phyloP scores from a whole-genome alignment of 139 green algal genomes.

The Chlorella sp. region DNA sequence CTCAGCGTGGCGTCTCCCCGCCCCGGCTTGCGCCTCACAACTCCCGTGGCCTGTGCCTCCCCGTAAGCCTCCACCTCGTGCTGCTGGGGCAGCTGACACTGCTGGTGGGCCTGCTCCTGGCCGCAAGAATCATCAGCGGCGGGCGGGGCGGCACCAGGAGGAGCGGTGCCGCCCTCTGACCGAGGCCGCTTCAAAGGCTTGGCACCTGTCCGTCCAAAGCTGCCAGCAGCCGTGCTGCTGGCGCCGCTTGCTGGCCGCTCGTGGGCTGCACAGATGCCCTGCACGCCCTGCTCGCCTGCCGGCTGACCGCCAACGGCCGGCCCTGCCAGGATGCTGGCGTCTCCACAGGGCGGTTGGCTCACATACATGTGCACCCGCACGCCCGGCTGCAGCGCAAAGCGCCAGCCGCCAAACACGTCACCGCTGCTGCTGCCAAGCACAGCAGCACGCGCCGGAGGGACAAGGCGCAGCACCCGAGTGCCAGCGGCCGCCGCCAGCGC shows the following conservation, averaged over 20 bases:
- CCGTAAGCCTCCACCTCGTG: slow-evolving; percentile 69
- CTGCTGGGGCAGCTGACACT: slow-evolving; percentile 58
- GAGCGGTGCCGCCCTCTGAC: not conserved
- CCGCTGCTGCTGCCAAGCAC: not conserved
- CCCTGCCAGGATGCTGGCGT: slow-evolving; percentile 75
- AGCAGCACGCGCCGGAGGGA: not conserved
- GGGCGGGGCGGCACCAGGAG: not conserved
- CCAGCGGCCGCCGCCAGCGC: not conserved
- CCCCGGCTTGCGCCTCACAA: slow-evolving; percentile 89
- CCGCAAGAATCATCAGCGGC: not conserved
- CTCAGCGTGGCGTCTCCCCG: slow-evolving; percentile 86
- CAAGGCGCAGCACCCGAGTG: slow-evolving; percentile 3
- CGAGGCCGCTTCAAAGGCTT: slow-evolving; percentile 49
- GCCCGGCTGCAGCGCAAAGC: slow-evolving; percentile 56
- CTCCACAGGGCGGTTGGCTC: slow-evolving; percentile 87
- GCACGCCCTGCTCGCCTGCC: not conserved
- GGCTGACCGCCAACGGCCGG: not conserved
- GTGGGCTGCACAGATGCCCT: not conserved
- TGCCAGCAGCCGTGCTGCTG: not conserved
- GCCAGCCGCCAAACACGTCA: slow-evolving; percentile 17
- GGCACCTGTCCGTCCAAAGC: slow-evolving; percentile 53
- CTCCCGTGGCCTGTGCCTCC: slow-evolving; percentile 61
- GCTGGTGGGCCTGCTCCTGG: not conserved
- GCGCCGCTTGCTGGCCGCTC: not conserved
- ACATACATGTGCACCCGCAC: slow-evolving; percentile 81